Evolutionary conservation across 768 basidiomycete genomes (phyloP), one percentile per base, ranked within the genome.

Genomic region (Leccinum fibrillosum): DNA sequence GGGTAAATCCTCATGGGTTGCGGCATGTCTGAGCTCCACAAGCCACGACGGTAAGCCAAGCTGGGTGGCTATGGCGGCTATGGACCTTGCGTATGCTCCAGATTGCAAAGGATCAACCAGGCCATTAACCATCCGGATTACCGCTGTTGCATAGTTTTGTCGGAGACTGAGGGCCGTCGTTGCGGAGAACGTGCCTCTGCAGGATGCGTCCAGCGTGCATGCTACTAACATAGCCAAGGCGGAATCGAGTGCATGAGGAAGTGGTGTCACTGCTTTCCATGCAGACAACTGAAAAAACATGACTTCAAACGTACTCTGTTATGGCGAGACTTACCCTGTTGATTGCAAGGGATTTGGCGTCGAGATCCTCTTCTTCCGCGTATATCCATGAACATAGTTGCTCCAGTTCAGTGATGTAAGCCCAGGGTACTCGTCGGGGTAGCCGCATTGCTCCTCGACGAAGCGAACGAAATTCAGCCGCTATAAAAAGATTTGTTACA

Each of bases 1-100:
- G 0, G 96, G 97, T 12, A 98, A 75, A 59, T 96, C 92, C 67
- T 98, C 96, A 66, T 98, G 97, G 1, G 97, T 99, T 12, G 92
- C 92, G 26, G 93, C 92, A 75, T 98, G 97, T 42, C 97, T 81
- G 11, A 98, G 78, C 63, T 96, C 92, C 12, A 99, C 94, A 10
- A 98, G 78, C 88, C 90, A 94, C 0, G 80, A 74, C 0, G 97
- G 96, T 2, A 99, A 77, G 0, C 89, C 88, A 11, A 99, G 81
- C 66, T 95, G 91, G 3, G 80, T 77, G 1, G 96, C 94, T 60
- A 99, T 90, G 42, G 89, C 85, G 0, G 90, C 85, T 64, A 98
- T 98, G 2, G 97, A 89, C 21, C 94, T 81, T 3, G 97, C 96
- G 68, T 90, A 98, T 19, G 83, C 82, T 7, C 94, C 92, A 10